Conservation (phyloP, 179 eudicot genomes). For the Silene vulgaris region DNA sequence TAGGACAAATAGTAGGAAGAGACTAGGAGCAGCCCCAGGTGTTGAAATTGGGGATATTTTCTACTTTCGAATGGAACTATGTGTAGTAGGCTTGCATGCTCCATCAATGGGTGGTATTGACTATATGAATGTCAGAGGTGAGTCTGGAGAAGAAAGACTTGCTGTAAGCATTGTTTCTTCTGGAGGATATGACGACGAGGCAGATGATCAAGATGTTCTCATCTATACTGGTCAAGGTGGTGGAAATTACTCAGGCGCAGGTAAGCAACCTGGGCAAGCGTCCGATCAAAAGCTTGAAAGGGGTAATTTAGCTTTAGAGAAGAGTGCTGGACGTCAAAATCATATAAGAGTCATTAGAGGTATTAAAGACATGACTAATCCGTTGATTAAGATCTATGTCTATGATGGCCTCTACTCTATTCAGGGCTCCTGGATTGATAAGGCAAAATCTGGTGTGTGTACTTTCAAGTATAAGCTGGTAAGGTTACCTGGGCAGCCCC, state of each 20-base stretch:
- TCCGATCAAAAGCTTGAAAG: slow-evolving; percentile 41
- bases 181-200: slow-evolving; percentile 35
- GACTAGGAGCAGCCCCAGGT: slow-evolving; percentile 34
- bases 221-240: slow-evolving; percentile 37
- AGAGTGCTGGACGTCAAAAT: slow-evolving; percentile 31
- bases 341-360: slow-evolving; percentile 36
- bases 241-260: slow-evolving; percentile 31
- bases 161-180: slow-evolving; percentile 38
- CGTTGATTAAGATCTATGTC: slow-evolving; percentile 27
- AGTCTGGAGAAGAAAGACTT: slow-evolving; percentile 28
- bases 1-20: slow-evolving; percentile 34
- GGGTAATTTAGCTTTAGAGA: slow-evolving; percentile 36
- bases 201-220: slow-evolving; percentile 35
- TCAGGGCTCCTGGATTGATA: slow-evolving; percentile 36
- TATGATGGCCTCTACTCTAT: slow-evolving; percentile 38
- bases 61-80: slow-evolving; percentile 35
- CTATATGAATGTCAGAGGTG: slow-evolving; percentile 25
- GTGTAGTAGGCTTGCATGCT: slow-evolving; percentile 37
- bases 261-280: slow-evolving; percentile 24
- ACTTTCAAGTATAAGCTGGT: slow-evolving; percentile 35
- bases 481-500: slow-evolving; percentile 30
- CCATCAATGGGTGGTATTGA: slow-evolving; percentile 42
- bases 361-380: slow-evolving; percentile 27
- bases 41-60: slow-evolving; percentile 35
- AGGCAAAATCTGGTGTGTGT: slow-evolving; percentile 29